phyloP scores from a whole-genome alignment of 208 protist species.

The Porcisia hertigi region DNA sequence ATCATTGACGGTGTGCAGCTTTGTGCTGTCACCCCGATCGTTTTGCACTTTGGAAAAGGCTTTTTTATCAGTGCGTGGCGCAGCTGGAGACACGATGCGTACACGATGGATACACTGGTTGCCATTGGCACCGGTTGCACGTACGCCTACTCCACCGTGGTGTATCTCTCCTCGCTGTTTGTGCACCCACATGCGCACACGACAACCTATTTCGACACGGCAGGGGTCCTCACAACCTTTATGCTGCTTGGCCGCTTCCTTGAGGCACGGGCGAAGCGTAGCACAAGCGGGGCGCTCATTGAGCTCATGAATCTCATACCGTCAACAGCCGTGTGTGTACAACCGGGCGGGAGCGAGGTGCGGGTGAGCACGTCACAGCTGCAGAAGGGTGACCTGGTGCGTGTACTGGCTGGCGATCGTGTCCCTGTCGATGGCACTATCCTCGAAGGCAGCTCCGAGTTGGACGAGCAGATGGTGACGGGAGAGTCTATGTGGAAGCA shows the following conservation, averaged over 20 bases:
- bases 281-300: slow-evolving; percentile 88
- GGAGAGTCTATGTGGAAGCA: slow-evolving; percentile 87
- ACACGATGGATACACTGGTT: slow-evolving; percentile 92
- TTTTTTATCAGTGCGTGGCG: slow-evolving; percentile 78
- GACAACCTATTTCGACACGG: slow-evolving; percentile 95
- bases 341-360: slow-evolving; percentile 32
- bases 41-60: slow-evolving; percentile 74
- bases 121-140: slow-evolving; percentile 75
- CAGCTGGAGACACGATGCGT: slow-evolving; percentile 53
- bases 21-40: slow-evolving; percentile 73
- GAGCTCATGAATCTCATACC: slow-evolving; percentile 88
- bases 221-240: slow-evolving; percentile 93
- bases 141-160: slow-evolving; percentile 73
- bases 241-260: slow-evolving; percentile 96
- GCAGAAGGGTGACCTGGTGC: slow-evolving; percentile 63
- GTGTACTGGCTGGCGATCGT: slow-evolving; percentile 87
- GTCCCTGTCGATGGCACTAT: slow-evolving; percentile 94
- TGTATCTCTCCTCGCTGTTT: slow-evolving; percentile 40
- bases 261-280: slow-evolving; percentile 93
- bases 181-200: slow-evolving; percentile 26
- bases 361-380: slow-evolving; percentile 42
- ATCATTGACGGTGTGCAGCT: slow-evolving; percentile 61
- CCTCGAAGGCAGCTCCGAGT: slow-evolving; percentile 64
- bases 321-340: slow-evolving; percentile 23
- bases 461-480: slow-evolving; percentile 96